Conservation (phyloP, 2,329 filamentous ascomycete genomes). For the Myriosclerotinia scirpicola region DNA sequence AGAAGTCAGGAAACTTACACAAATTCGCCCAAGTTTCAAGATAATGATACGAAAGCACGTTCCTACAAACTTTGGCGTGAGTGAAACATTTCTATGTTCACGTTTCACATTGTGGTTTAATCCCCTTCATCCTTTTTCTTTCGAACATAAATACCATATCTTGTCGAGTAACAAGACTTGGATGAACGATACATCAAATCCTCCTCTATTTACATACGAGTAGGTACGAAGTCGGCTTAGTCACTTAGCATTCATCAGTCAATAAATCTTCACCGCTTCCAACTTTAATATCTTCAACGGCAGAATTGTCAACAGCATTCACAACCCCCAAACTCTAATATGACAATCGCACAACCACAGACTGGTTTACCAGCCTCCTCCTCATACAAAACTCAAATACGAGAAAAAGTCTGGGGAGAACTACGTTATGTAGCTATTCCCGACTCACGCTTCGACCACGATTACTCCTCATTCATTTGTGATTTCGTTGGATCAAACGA, state of each 20-base stretch:
- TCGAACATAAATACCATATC: neutral
- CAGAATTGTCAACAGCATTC: slow-evolving; percentile 12
- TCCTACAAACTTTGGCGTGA: too few relatives aligned
- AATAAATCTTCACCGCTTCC: slow-evolving; percentile 10
- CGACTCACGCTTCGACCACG: slow-evolving; percentile 47
- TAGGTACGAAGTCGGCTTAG: slow-evolving; percentile 3
- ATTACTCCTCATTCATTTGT: slow-evolving; percentile 47
- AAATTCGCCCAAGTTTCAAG: neutral
- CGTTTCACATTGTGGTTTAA: slow-evolving; percentile 11
- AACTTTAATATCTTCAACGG: neutral
- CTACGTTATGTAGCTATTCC: slow-evolving; percentile 45
- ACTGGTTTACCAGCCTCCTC: slow-evolving; percentile 14
- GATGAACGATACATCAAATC: neutral
- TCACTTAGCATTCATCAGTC: neutral
- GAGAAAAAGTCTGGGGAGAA: slow-evolving; percentile 40
- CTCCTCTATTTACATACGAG: neutral
- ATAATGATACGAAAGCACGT: neutral
- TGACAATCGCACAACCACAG: slow-evolving; percentile 18
- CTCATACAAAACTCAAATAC: slow-evolving; percentile 20
- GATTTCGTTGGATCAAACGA: slow-evolving; percentile 45
- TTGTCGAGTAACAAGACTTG: slow-evolving; percentile 6
- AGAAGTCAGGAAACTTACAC: neutral
- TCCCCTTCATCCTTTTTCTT: neutral
- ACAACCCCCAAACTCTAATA: neutral
- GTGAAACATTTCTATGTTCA: slow-evolving; percentile 17